Percentiles rank a stretch among this genome's conserved stretches.
Conservation (phyloP, 2,329 filamentous ascomycete species). For the Colletotrichum sp. region DNA sequence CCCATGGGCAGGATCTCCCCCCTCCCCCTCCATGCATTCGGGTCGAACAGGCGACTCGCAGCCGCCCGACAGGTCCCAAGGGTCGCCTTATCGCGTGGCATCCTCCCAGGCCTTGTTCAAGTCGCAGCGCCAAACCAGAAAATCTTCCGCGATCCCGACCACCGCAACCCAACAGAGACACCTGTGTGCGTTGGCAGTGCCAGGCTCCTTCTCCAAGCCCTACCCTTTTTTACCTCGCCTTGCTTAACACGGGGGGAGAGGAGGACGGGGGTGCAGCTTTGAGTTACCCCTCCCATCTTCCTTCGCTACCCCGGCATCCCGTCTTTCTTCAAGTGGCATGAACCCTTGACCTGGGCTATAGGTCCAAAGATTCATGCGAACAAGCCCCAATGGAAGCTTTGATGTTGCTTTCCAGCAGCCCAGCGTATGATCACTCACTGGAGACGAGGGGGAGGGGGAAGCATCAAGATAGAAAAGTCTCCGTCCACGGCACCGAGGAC, state of each 20-base stretch:
- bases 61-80: not conserved
- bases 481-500: not conserved
- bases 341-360: not conserved
- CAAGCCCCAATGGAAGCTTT: not conserved
- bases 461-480: not conserved
- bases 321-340: not conserved
- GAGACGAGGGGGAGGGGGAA: not conserved
- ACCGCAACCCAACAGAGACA: not conserved
- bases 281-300: not conserved
- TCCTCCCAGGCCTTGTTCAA: not conserved
- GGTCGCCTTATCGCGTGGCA: conserved; percentile 20
- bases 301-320: not conserved
- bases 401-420: not conserved
- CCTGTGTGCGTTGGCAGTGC: not conserved
- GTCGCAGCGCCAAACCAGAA: not conserved
- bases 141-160: conserved; percentile 8
- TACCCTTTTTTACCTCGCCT: not conserved
- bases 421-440: not conserved
- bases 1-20: not conserved
- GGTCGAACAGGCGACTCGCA: conserved; percentile 13
- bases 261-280: not conserved
- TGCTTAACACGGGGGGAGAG: not conserved
- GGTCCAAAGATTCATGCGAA: not conserved
- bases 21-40: conserved; percentile 1
- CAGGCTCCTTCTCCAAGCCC: not conserved